Base-by-base conservation (phyloP, 148 eudicot species). In the Fagopyrum homotropicum region DNA sequence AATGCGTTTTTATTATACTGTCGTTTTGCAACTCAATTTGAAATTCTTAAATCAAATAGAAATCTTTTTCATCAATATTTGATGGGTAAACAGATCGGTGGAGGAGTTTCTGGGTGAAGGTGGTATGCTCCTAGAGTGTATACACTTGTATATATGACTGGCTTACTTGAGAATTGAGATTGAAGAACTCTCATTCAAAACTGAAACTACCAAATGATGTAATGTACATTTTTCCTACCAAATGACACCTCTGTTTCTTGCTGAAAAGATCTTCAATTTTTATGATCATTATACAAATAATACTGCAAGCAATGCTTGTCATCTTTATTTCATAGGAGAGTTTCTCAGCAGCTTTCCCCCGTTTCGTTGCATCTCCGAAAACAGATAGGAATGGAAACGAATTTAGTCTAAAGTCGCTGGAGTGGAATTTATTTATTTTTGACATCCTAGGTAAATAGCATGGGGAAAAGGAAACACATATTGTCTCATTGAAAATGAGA, bases 191-290 rank as follows among this genome's bases (percentile, higher is more conserved):
- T 8, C 64, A 59, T 59, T 59, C 35, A 59, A 59, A 40, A 7
- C 29, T 59, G 71, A 40, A 40, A 35, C 47, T 40, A 66, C 71
- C 47, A 66, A 66, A 66, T 66, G 71, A 43, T 61, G 68, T 10
- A 61, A 26, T 61, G 43, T 29, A 61, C 57, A 52, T 19, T 57
- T 3, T 57, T 60, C 22, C 68, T 60, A 11, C 14, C 52, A 49
- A 49, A 3, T 49, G 52, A 49, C 14, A 9, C 10, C 52, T 49
- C 52, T 49, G 52, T 49, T 49, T 49, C 52, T 49, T 49, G 52
- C 10, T 49, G 52, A 49, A 49, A 10, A 0, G 0, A 10, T 49
- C 15, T 49, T 49, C 52, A 49, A 9, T 10, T 49, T 48, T 49
- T 9, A 49, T 49, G 52, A 49, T 49, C 52, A 10, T 49, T 49